A percentile compares a stretch with the other conserved stretches of the same genome.
Evolutionary conservation across 495 filamentous ascomycete genomes (phyloP).

Genomic region (Aspergillus leporis): DNA sequence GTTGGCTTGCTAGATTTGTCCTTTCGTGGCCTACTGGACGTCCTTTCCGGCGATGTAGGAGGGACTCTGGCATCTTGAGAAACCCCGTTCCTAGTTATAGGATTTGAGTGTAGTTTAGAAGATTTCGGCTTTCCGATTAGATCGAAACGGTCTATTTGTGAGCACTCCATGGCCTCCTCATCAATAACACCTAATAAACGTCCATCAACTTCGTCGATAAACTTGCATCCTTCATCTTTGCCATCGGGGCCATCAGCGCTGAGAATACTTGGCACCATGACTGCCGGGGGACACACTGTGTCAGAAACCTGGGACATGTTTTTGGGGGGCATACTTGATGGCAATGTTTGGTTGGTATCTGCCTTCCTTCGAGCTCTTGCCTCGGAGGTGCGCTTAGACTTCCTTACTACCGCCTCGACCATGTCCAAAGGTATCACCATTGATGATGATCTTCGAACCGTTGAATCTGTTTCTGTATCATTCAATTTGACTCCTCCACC

Average conservation of each 20-base stretch:
- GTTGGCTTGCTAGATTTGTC: background rate
- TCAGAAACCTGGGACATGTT: background rate
- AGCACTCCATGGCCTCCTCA: background rate
- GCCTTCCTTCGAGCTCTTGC: background rate
- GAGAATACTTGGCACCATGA: background rate
- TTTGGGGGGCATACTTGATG: background rate
- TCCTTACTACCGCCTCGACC: constrained; percentile 10
- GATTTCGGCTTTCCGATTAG: background rate
- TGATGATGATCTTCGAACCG: constrained; percentile 12
- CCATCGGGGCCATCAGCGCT: background rate
- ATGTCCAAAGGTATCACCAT: constrained; percentile 16
- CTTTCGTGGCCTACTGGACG: background rate
- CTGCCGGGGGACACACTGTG: background rate
- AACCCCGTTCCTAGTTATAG: background rate
- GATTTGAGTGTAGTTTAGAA: background rate
- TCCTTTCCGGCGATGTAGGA: background rate
- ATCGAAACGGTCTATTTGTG: background rate
- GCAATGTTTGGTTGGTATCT: background rate
- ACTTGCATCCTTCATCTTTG: background rate
- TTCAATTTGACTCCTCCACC: background rate
- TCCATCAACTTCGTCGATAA: background rate
- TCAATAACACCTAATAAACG: background rate
- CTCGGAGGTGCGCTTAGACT: background rate
- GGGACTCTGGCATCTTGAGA: background rate
- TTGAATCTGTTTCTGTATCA: background rate